Evolutionary conservation across 495 filamentous ascomycete genomes (phyloP), one percentile per base, ranked within the genome.

Genomic region (Aspergillus asperescens): DNA sequence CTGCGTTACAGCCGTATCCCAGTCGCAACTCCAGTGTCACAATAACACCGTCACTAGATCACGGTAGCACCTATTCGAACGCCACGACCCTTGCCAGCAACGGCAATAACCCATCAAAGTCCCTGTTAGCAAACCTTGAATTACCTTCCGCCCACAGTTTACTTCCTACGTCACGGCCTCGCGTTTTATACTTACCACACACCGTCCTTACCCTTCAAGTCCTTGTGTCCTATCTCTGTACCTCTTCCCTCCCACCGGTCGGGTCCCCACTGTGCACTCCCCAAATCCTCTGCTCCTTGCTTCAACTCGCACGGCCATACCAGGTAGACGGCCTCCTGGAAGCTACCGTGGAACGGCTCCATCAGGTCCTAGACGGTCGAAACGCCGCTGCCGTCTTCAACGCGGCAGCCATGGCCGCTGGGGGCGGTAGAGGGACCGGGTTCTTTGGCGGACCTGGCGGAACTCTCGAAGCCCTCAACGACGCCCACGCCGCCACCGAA

Each of bases 301-400:
- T 98, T 19, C 93, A 98, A 66, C 81, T 97, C 45, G 90, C 93
- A 0, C 84, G 94, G 5, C 93, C 93, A 0, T 98, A 97, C 64
- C 86, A 88, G 25, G 77, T 98, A 47, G 89, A 96, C 59, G 93
- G 93, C 0, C 80, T 98, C 1, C 77, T 97, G 0, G 93, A 97
- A 69, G 89, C 89, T 1, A 85, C 88, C 5, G 88, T 97, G 10
- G 89, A 95, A 64, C 85, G 92, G 16, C 81, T 98, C 5, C 93
- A 98, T 62, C 82, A 87, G 48, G 81, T 92, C 7, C 83, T 98
- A 3, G 94, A 98, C 60, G 89, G 85, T 10, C 79, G 90, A 42
- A 98, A 97, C 62, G 91, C 93, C 0, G 94, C 93, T 0, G 93
- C 94, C 13, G 89, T 97, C 12, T 98, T 97, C 79, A 98, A 98